Conservation (phyloP, 257 asterid genomes). For the Verbena officinalis region DNA sequence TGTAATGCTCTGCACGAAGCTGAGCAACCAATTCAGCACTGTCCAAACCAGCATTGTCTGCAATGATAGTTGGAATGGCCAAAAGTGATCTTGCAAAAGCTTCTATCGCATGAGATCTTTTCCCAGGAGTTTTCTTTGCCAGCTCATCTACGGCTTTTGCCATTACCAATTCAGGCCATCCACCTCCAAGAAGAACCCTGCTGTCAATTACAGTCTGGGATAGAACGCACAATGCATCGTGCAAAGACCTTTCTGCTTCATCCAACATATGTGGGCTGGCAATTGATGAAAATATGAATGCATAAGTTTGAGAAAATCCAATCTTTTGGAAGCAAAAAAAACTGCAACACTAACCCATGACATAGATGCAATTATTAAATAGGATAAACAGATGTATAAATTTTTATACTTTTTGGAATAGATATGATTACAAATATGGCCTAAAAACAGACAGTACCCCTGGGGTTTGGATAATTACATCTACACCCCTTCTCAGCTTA, state of each 20-base stretch:
- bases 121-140: conserved; percentile 87
- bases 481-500: too few relatives aligned
- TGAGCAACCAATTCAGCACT: conserved; percentile 86
- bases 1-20: conserved; percentile 92
- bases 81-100: conserved; percentile 85
- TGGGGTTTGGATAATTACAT: too few relatives aligned
- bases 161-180: conserved; percentile 98
- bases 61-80: conserved; percentile 86
- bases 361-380: background rate
- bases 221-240: conserved; percentile 90
- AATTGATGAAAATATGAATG: background rate
- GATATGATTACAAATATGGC: too few relatives aligned
- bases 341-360: background rate
- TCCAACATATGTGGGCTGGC: conserved; percentile 66
- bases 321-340: too few relatives aligned
- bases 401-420: too few relatives aligned
- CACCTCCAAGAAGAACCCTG: conserved; percentile 83
- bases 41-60: conserved; percentile 92
- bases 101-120: conserved; percentile 87
- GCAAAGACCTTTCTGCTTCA: conserved; percentile 92
- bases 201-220: conserved; percentile 92
- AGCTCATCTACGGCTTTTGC: conserved; percentile 91
- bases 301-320: background rate
- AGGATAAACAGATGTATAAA: too few relatives aligned
- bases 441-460: too few relatives aligned